Conservation (phyloP, 1,139 yeast species). For the Yamadazyma dendronema region DNA sequence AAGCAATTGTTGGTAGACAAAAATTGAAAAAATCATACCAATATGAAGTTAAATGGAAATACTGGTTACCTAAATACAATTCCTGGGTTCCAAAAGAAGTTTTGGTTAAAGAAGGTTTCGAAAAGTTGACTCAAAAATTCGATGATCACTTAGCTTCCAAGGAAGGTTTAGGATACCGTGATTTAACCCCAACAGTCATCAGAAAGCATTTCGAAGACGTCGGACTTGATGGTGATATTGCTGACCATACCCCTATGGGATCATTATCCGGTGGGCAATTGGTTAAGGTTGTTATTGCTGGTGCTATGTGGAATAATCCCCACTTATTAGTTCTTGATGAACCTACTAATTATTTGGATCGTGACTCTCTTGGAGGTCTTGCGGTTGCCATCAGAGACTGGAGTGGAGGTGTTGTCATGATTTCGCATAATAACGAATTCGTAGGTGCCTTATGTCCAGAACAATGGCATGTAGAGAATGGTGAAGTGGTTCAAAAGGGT, state of each 20-base stretch:
- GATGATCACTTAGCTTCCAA: slow-evolving; percentile 98
- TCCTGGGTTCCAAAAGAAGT: slow-evolving; percentile 89
- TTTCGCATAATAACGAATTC: slow-evolving; percentile 95
- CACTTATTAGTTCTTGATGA: slow-evolving; percentile 95
- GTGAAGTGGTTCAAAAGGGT: slow-evolving; percentile 83
- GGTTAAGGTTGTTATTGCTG: slow-evolving; percentile 97
- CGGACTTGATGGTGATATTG: slow-evolving; percentile 96
- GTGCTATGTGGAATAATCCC: slow-evolving; percentile 99
- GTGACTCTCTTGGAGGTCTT: slow-evolving; percentile 96
- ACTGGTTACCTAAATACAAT: slow-evolving; percentile 89
- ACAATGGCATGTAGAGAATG: slow-evolving; percentile 96
- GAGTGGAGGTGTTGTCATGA: slow-evolving; percentile 98
- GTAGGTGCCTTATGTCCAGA: slow-evolving; percentile 98
- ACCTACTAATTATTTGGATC: slow-evolving; percentile 96
- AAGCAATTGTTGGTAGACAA: slow-evolving; percentile 96
- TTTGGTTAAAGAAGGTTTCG: slow-evolving; percentile 78
- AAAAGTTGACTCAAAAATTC: slow-evolving; percentile 84
- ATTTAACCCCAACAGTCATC: slow-evolving; percentile 84
- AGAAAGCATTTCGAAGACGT: slow-evolving; percentile 96
- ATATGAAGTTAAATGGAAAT: slow-evolving; percentile 94
- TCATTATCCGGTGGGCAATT: slow-evolving; percentile 97
- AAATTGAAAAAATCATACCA: slow-evolving; percentile 95
- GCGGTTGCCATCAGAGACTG: slow-evolving; percentile 97
- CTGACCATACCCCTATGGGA: slow-evolving; percentile 96
- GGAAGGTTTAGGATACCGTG: slow-evolving; percentile 97